These are phyloP conservation scores for Talaromyces atroroseus DNA, from an alignment of 2,329 filamentous ascomycete genomes.

Conservation along the genomic window DNA sequence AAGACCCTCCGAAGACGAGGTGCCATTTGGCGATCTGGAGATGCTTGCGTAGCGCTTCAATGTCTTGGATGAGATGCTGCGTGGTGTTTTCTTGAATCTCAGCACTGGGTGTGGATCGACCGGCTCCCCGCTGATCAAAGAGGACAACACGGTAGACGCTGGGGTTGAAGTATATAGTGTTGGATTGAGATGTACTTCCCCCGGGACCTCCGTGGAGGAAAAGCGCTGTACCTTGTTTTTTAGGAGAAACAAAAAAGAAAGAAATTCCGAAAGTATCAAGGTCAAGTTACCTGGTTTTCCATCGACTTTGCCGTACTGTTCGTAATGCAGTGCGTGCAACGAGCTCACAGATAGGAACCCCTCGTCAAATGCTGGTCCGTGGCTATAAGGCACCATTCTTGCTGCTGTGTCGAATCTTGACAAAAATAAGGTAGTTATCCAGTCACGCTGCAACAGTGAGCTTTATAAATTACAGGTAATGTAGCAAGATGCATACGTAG, in stretches of 20 bases:
- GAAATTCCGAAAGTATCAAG: neutral
- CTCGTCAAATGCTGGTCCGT: conserved; percentile 29
- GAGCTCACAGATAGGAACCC: conserved; percentile 29
- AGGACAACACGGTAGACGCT: conserved; percentile 41
- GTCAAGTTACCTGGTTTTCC: conserved; percentile 31
- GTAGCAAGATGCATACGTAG: too few species aligned
- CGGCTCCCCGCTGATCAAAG: conserved; percentile 44
- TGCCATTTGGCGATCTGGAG: neutral
- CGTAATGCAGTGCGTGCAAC: conserved; percentile 33
- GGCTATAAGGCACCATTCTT: conserved; percentile 18
- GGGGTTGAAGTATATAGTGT: conserved; percentile 43
- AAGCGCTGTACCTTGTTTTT: too few species aligned
- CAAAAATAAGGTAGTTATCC: too few species aligned
- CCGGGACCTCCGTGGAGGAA: conserved; percentile 43
- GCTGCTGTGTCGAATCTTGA: too few species aligned
- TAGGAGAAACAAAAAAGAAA: neutral
- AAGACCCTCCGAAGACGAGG: neutral
- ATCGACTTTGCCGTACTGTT: conserved; percentile 35
- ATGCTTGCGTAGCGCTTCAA: conserved; percentile 26
- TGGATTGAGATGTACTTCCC: conserved; percentile 29
- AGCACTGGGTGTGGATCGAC: conserved; percentile 39
- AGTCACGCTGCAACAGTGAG: too few species aligned
- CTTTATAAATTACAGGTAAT: too few species aligned
- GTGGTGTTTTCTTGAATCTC: conserved; percentile 43
- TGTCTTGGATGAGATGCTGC: conserved; percentile 39